phyloP scores from a whole-genome alignment of 495 filamentous ascomycete genomes.

The Penicillium paxilli region DNA sequence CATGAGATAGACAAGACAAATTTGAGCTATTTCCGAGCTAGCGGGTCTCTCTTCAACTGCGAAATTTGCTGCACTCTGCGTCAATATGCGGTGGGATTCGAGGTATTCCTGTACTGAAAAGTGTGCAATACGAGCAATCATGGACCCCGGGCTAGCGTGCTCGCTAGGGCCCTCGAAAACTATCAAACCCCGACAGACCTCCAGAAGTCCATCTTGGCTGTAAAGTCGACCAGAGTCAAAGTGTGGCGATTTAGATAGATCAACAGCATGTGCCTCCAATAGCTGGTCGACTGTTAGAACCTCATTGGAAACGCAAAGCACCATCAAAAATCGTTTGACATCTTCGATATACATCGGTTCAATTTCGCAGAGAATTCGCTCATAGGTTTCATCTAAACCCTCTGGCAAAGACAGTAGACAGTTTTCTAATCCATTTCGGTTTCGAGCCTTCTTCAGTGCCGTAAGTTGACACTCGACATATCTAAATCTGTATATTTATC shows the following conservation, averaged over 20 bases:
- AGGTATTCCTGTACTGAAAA: slow-evolving; percentile 44
- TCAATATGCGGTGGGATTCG: slow-evolving; percentile 28
- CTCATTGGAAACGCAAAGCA: slow-evolving; percentile 28
- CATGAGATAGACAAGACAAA: slow-evolving; percentile 34
- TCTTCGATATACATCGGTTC: slow-evolving; percentile 18
- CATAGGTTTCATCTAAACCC: slow-evolving; percentile 38
- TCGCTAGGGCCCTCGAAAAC: slow-evolving; percentile 6
- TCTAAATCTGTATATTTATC: slow-evolving; percentile 37
- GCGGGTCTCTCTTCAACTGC: slow-evolving; percentile 16
- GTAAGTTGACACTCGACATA: slow-evolving; percentile 40
- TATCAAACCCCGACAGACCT: slow-evolving; percentile 34
- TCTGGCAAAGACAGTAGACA: slow-evolving; percentile 30
- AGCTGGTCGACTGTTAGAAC: slow-evolving; percentile 31
- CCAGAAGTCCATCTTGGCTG: slow-evolving; percentile 18
- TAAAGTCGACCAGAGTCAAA: slow-evolving; percentile 21
- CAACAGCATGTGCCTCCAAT: slow-evolving; percentile 26
- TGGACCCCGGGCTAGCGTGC: neutral
- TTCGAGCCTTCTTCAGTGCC: slow-evolving; percentile 17
- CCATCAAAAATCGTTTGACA: slow-evolving; percentile 26
- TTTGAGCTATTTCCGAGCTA: slow-evolving; percentile 25
- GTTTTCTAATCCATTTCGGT: slow-evolving; percentile 24
- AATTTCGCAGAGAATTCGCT: slow-evolving; percentile 31
- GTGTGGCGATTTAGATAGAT: slow-evolving; percentile 14
- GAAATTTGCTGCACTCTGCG: slow-evolving; percentile 22
- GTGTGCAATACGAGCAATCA: slow-evolving; percentile 32